Evolutionary conservation across 2,329 filamentous ascomycete genomes (phyloP).

Genomic region (Diaporthe destruens): DNA sequence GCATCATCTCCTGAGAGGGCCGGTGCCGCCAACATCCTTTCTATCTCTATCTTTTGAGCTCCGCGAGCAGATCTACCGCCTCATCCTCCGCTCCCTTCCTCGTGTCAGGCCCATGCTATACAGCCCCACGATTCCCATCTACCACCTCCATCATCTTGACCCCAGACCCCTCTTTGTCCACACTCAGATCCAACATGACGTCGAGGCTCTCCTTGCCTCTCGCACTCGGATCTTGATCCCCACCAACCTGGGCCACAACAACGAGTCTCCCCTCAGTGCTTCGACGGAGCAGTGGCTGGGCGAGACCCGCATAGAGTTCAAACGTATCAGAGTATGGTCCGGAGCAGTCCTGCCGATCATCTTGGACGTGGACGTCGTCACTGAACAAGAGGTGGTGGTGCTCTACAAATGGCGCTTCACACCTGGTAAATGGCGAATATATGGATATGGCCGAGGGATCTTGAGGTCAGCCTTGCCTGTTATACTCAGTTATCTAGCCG

Average conservation of each 20-base stretch:
- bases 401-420: background rate
- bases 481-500: background rate
- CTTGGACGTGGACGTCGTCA: background rate
- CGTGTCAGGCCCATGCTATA: constrained; percentile 1
- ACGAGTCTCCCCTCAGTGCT: background rate
- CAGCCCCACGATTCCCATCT: background rate
- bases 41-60: constrained; percentile 6
- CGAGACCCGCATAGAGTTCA: background rate
- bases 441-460: background rate
- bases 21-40: background rate
- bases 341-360: background rate
- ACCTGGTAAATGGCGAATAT: background rate
- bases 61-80: constrained; percentile 4
- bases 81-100: constrained; percentile 4
- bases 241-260: background rate
- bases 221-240: background rate
- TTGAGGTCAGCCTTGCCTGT: background rate
- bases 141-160: constrained; percentile 3
- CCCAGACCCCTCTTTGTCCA: background rate
- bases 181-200: background rate
- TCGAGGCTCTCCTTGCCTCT: background rate
- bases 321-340: background rate
- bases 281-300: constrained; percentile 1
- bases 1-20: no score
- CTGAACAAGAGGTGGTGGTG: background rate